Conservation (phyloP, 2,329 filamentous ascomycete species). For the Domatiomyces catenatus region DNA sequence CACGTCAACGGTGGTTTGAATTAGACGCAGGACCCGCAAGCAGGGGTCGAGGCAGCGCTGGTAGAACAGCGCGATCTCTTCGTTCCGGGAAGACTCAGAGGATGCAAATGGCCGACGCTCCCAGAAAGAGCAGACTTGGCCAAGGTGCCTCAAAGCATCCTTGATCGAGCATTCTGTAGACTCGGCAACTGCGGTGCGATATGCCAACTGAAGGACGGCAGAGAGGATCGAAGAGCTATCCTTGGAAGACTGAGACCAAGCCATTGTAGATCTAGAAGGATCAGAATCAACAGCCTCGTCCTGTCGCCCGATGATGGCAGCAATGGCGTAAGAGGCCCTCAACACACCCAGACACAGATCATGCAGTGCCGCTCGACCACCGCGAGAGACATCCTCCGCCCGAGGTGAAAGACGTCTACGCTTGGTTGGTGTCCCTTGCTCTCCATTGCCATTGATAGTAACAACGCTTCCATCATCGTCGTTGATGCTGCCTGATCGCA, state of each 20-base stretch:
- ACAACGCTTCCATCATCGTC: neutral
- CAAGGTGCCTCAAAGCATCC: neutral
- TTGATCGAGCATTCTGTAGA: neutral
- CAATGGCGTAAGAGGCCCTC: neutral
- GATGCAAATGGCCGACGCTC: neutral
- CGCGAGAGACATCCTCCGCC: neutral
- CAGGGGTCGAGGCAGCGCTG: neutral
- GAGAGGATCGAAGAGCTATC: neutral
- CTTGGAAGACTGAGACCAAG: neutral
- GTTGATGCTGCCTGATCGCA: neutral
- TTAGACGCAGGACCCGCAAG: neutral
- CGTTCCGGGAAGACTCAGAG: neutral
- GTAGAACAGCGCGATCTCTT: neutral
- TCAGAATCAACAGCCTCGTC: neutral
- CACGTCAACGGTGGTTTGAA: neutral
- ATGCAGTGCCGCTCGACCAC: neutral
- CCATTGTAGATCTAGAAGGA: neutral
- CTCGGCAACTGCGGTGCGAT: neutral
- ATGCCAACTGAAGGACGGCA: neutral
- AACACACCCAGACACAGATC: neutral
- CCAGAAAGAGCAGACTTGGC: neutral
- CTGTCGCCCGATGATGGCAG: neutral
- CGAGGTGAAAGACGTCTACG: slow-evolving; percentile 24
- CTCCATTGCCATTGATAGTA: neutral
- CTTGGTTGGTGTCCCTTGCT: slow-evolving; percentile 21